Base-by-base conservation (phyloP, 345 rosid species). In the Capsella bursapastoris region DNA sequence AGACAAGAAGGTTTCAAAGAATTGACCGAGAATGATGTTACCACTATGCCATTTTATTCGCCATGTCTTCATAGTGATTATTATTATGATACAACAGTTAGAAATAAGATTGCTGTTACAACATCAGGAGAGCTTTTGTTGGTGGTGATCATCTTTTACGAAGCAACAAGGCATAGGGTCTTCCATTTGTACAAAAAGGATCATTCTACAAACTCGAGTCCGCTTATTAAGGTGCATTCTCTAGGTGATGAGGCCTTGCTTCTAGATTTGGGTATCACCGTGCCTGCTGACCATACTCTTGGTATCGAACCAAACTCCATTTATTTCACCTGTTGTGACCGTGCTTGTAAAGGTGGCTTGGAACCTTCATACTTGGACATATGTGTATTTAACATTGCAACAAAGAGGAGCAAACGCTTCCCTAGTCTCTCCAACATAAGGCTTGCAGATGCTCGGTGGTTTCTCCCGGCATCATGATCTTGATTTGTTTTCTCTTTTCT, bases 391-490 rank as follows among this genome's bases (percentile, higher is more conserved):
- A 52, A 38, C 38, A 10, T 52, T 67, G 61, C 6, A n/a, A 22
- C 71, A 9, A 67, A 53, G 40, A 40, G 14, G 12, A 1, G 27
- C 5, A 67, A 25, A 52, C 38, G 28, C 2, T 67, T 67, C 61
- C 14, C 38, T 4, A 7, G 31, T 25, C 60, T 13, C 50, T 40
- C 51, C 27, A 15, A 15, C 4, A 3, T 53, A 0, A 37, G n/a
- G n/a, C 34, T 66, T n/a, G 40, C 40, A 38, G 61, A 67, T 48
- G 57, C 32, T 32, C 32, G 3, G 16, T 48, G 69, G 69, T 64
- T 64, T 47, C 16, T 48, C 29, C 68, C 55, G 0, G 8, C 25
- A 22, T 22, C 25, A 22, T 22, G 25, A 22, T 22, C 63, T 34
- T 58, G 45, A 55, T 55, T 22, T 22, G 25, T 22, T 22, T 22